Conservation (phyloP, 495 filamentous ascomycete genomes). For the Aeminium ludgeri region DNA sequence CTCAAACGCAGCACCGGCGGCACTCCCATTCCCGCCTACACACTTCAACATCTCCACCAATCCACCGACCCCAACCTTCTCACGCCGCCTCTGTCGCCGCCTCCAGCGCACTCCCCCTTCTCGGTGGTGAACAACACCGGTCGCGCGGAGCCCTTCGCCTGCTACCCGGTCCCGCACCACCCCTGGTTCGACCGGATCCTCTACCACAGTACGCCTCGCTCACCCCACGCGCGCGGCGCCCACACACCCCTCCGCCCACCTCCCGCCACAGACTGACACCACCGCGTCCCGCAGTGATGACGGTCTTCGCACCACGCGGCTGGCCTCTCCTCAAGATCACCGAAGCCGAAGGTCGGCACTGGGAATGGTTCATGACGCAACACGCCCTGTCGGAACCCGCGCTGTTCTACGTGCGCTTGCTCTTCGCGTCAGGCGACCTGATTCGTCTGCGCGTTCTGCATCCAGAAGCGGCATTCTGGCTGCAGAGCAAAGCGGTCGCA, state of each 20-base stretch:
- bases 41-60: too few species aligned
- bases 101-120: not conserved
- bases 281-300: slow-evolving; percentile 5
- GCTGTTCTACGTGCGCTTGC: slow-evolving; percentile 11
- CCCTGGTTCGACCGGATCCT: slow-evolving; percentile 9
- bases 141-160: slow-evolving; percentile 9
- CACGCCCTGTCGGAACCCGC: slow-evolving; percentile 10
- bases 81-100: slow-evolving; percentile 1
- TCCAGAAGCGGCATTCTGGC: slow-evolving; percentile 5
- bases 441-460: slow-evolving; percentile 2
- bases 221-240: too few species aligned
- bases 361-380: slow-evolving; percentile 12
- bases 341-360: slow-evolving; percentile 4
- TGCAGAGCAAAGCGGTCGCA: slow-evolving; percentile 5
- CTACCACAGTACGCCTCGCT: slow-evolving; percentile 7
- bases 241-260: too few species aligned
- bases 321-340: slow-evolving; percentile 12
- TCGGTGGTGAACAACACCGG: not conserved
- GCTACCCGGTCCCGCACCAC: slow-evolving; percentile 9
- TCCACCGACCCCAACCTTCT: too few species aligned
- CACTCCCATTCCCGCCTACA: too few species aligned
- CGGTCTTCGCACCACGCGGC: slow-evolving; percentile 11
- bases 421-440: slow-evolving; percentile 8
- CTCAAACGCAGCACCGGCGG: too few species aligned
- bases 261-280: too few species aligned